Evolutionary conservation across 2,329 filamentous ascomycete species (phyloP), one percentile per base, ranked within the genome.

Genomic region (Aspergillus sojae): DNA sequence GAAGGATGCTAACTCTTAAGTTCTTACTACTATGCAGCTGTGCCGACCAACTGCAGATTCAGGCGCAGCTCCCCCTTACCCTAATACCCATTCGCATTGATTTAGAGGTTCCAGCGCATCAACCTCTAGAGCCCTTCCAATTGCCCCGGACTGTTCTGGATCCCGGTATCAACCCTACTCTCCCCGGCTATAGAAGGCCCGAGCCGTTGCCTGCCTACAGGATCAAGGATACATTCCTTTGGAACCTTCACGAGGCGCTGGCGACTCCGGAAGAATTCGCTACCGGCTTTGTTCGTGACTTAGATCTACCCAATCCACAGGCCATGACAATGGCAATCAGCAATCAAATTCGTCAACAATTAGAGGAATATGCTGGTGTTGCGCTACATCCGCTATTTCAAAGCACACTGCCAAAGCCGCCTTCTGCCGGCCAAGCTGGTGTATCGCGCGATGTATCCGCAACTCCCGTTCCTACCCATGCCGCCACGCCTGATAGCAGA

Each of bases 81-180:
- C 84, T 98, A 59, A 94, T 99, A 64, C 95, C 95, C 21, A 97
- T 99, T 72, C 92, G 94, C 64, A 96, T 99, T 78, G 95, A 99
- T 75, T 85, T 98, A 75, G 94, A 98, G 75, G 89, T 99, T 36
- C 89, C 92, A 55, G 84, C 92, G 61, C 95, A 80, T 71, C 81
- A 80, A 61, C 82, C 81, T 19, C 71, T 79, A 28, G 78, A 83
- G 60, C 81, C 81, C 2, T 82, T 82, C 60, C 79, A 80, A 41
- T 66, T 82, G 53, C 81, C 82, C 23, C 77, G 80, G 59, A 71
- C 75, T 45, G 71, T 77, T 32, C 67, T 78, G 65, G 79, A 83
- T 67, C 72, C 77, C 21, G 74, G 74, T 39, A 73, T 83, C 62
- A 80, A 96, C 73, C 88, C 91, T 63, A 88, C 87, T 5, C 82